Percentiles rank a stretch among this genome's conserved stretches.
Conservation (phyloP, 2,329 filamentous ascomycete species). For the Fusarium sp. region DNA sequence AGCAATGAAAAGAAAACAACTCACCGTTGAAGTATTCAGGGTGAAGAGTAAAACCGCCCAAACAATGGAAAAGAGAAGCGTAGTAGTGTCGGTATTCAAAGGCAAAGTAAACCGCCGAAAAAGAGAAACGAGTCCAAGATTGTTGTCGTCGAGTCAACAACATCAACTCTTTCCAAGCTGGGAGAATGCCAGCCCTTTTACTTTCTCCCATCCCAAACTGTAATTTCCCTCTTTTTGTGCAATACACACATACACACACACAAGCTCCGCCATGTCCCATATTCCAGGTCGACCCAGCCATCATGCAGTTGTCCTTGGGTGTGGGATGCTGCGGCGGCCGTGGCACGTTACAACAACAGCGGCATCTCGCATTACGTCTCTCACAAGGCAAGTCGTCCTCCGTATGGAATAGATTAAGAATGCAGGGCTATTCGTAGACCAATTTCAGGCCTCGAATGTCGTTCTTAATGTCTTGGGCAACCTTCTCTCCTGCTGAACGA, state of each 20-base stretch:
- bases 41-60: background rate
- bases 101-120: background rate
- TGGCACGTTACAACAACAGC: constrained; percentile 36
- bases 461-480: background rate
- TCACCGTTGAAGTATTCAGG: background rate
- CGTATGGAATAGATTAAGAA: constrained; percentile 21
- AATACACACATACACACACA: background rate
- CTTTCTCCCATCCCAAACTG: background rate
- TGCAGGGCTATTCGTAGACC: background rate
- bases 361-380: constrained; percentile 34
- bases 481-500: background rate
- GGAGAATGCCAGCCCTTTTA: background rate
- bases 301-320: constrained; percentile 6
- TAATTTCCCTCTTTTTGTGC: background rate
- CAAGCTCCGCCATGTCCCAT: constrained; percentile 5
- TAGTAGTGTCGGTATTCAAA: background rate
- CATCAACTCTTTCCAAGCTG: background rate
- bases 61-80: background rate
- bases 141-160: background rate
- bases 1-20: background rate
- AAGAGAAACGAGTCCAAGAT: background rate
- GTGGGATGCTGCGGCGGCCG: constrained; percentile 17
- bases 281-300: background rate
- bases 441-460: background rate
- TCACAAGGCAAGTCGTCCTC: constrained; percentile 4